Base-by-base conservation (phyloP, 257 asterid species). In the Penstemon davidsonii region DNA sequence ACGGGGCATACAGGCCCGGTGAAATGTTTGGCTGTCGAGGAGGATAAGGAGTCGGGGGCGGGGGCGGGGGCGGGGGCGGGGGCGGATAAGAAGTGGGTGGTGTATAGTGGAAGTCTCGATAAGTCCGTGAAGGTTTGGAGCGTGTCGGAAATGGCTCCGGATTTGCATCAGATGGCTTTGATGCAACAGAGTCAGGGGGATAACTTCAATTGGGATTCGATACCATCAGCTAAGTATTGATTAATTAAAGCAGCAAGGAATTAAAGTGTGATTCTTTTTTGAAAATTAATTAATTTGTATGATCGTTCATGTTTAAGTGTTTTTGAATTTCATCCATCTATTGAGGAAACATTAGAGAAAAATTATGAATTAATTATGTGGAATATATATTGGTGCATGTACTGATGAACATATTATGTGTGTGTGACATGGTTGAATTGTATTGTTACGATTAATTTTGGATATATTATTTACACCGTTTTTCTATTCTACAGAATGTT, bases 91-190 rank as follows among this genome's bases (percentile, higher is more conserved):
- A 78, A 75, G 55, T 89, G 96, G 95, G 69, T 85, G 49, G 92
- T 89, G 33, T 89, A 87, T 3, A 89, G 96, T 57, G 95, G 96
- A 39, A 89, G 96, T 56, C 87, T 89, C 33, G 96, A 87, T 63
- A 89, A 87, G 62, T 89, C 95, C 0, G 95, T 89, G 5, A 89
- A 87, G 71, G 92, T 89, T 58, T 89, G 96, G 96, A 85, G 91
- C 18, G 88, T 89, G 46, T 82, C 92, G 46, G 96, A 89, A 55
- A 77, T 78, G 81, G 85, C 84, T 37, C 86, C 85, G 4, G 90
- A 81, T 60, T 62, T 79, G 79, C 76, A 78, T 37, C 72, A 67
- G 55, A 67, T 76, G 76, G 71, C 66, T 15, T 62, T 67, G 77
- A 38, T 60, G 75, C 77, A 71, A 11, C 81, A 67, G 5, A 55